phyloP scores from a whole-genome alignment of 805 yeast genomes.

The Saccharomycopsis selenospora region DNA sequence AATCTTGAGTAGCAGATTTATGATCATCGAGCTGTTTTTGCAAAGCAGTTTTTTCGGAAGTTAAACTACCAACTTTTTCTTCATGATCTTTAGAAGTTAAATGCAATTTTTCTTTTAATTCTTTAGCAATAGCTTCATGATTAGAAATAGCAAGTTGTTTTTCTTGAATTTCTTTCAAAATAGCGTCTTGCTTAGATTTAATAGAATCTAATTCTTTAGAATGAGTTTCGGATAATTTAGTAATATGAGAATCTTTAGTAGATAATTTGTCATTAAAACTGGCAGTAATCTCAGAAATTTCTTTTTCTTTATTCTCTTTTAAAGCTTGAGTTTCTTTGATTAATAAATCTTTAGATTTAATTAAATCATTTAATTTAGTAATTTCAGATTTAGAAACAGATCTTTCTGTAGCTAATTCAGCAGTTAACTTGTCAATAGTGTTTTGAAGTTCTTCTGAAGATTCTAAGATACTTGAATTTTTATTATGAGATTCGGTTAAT shows the following conservation, averaged over 20 bases:
- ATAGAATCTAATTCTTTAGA: conserved; percentile 1
- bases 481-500: not conserved
- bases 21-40: not conserved
- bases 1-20: not conserved
- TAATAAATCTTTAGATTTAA: not conserved
- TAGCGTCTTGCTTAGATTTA: conserved; percentile 8
- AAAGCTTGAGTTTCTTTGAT: not conserved
- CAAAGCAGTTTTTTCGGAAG: not conserved
- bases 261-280: not conserved
- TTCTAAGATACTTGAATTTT: not conserved
- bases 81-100: not conserved
- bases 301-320: not conserved
- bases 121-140: conserved; percentile 11
- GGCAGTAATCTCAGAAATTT: not conserved
- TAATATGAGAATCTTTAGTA: not conserved
- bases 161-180: conserved; percentile 8
- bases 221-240: not conserved
- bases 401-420: conserved; percentile 16
- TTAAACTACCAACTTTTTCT: not conserved
- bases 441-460: not conserved
- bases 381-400: conserved; percentile 3
- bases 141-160: conserved; percentile 9
- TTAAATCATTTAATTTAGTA: not conserved
- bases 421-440: conserved; percentile 12
- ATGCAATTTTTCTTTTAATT: conserved; percentile 5